Conservation (phyloP, 768 basidiomycete species). For the Amanita pseudoporphyria region DNA sequence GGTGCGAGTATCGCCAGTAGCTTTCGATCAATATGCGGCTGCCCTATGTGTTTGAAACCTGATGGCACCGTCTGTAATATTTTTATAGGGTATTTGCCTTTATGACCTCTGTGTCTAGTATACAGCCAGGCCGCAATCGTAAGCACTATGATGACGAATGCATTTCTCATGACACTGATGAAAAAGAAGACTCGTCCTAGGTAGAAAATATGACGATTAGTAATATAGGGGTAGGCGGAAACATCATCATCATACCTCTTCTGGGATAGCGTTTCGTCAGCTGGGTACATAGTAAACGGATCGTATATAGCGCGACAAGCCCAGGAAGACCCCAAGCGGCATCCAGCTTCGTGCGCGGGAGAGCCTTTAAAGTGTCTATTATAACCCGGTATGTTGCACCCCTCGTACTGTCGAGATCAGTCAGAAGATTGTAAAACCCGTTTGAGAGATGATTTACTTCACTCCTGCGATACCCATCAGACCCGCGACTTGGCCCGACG, state of each 20-base stretch:
- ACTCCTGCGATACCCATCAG: conserved; percentile 84
- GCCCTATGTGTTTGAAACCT: conserved; percentile 60
- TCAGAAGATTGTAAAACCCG: conserved; percentile 4
- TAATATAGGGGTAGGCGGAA: neutral
- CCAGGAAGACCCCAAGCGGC: conserved; percentile 86
- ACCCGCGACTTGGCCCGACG: conserved; percentile 79
- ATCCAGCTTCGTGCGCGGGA: conserved; percentile 62
- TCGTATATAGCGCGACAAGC: conserved; percentile 57
- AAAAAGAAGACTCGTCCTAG: conserved; percentile 70
- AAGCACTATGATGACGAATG: conserved; percentile 81
- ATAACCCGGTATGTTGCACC: conserved; percentile 80
- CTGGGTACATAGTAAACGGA: conserved; percentile 47
- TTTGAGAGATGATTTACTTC: conserved; percentile 39
- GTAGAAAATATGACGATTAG: neutral
- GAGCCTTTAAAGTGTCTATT: conserved; percentile 85
- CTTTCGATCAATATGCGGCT: conserved; percentile 26
- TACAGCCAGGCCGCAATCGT: conserved; percentile 86
- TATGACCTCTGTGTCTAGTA: conserved; percentile 48
- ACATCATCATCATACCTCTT: conserved; percentile 31
- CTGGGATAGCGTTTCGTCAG: conserved; percentile 53
- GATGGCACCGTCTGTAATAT: conserved; percentile 78
- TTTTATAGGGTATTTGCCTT: conserved; percentile 74
- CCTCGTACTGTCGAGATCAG: conserved; percentile 50
- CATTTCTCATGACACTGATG: conserved; percentile 65
- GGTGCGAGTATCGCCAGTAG: conserved; percentile 62